Evolutionary conservation across 148 eudicot species (phyloP), one percentile per base, ranked within the genome.

Genomic region (Spergularia marina): DNA sequence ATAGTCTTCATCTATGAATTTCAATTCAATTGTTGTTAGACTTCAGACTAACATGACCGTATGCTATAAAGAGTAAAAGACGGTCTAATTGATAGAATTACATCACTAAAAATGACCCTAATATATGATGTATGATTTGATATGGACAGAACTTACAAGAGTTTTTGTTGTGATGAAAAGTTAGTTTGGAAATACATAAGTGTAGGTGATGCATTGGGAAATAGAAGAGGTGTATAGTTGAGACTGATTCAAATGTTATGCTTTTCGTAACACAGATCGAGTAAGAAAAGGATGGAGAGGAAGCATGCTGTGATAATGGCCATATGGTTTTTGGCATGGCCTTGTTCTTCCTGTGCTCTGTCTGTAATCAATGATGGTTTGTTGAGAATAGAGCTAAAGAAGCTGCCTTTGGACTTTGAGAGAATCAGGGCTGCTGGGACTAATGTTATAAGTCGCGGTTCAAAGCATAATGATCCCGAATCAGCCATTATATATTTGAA

Each of bases 341-440:
- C 56, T 41, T 73, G 51, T 36, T 39, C 39, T 2, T 56, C 47
- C 4, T 49, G 52, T 23, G 62, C 23, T 12, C 8, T 44, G 1
- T 17, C 30, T 63, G 52, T 1, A 21, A 9, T 25, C 56, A 17
- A 80, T 69, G 74, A 78, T 53, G 77, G 72, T 23, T 70, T 74
- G 36, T 69, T 77, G 49, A 83, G 79, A 67, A 74, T 83, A 47
- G 70, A 67, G 18, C 83, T 86, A 41, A 83, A 83, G 59, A 83
- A 71, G 81, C 56, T 70, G 70, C 66, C 58, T 56, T 61, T 81
- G 77, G 81, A 83, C 79, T 76, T 73, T 7, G 40, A 76, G 55
- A 73, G 66, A 20, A n/a, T 71, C 10, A 54, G 55, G 54, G 77
- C 71, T 66, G 76, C 75, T 11, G 68, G 72, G 60, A 39, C 74